Base-by-base conservation (phyloP, 2,329 filamentous ascomycete species). In the Arthrobotrys conoides region DNA sequence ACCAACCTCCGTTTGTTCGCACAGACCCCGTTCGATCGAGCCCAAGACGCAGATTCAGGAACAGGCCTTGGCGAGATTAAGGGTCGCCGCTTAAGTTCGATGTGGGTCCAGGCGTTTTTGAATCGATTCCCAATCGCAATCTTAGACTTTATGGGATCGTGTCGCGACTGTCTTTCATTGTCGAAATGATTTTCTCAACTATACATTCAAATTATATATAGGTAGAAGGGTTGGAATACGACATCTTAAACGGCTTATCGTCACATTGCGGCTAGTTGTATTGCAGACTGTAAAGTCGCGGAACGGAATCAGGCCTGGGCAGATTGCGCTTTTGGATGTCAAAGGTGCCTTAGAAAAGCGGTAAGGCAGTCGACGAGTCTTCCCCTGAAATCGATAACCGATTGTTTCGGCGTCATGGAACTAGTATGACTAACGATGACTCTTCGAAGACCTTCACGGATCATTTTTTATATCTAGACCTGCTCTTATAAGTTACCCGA, bases 351-450 rank as follows among this genome's bases (percentile, higher is more conserved):
- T 75, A 51, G 46, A 38, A 48, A 22, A 46, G 53, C 33, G 68
- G 75, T 72, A 78, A 78, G 75, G 75, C 68, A 68, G 75, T 69
- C 75, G 68, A 77, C 63, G 48, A 78, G 75, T 49, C 75, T 71
- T 51, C 68, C 75, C 69, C 70, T 71, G 51, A 61, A 63, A 69
- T 55, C 41, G 20, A 65, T 64, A 14, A 46, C 30, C 5, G 20
- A 44, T 30, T n/a, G 20, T 22, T 38, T 36, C 49, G 22, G 36
- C 38, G 9, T 53, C 30, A 68, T 12, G 57, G 27, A 48, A n/a
- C 12, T 22, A 48, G 44, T 20, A 68, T 78, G 68, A 78, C 75
- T 78, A 69, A 78, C 68, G 36, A 44, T 59, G 57, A 61, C 41
- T 22, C 22, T 16, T n/a, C 51, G 44, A 33, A 22, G 48, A 9